A percentile compares a stretch with the other conserved stretches of the same genome.
phyloP scores from a whole-genome alignment of 1,284 basidiomycete genomes.

The Cutaneotrichosporon curvatum region DNA sequence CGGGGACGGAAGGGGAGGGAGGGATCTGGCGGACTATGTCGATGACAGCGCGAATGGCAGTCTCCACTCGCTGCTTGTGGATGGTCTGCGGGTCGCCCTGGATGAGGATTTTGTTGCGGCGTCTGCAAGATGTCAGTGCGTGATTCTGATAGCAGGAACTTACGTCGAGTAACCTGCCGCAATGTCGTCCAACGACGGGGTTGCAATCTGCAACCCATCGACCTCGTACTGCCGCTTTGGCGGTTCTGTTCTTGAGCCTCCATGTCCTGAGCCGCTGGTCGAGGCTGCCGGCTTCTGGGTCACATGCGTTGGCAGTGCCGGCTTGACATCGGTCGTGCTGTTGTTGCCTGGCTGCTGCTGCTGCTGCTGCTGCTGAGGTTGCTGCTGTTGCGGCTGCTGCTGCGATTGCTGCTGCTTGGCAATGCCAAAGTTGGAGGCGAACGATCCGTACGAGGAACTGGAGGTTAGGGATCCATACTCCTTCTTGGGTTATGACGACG shows the following conservation, averaged over 20 bases:
- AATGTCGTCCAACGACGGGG: conserved; percentile 27
- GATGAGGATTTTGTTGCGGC: conserved; percentile 31
- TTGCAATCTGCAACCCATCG: conserved; percentile 22
- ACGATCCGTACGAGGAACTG: conserved; percentile 9
- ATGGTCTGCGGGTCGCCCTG: conserved; percentile 42
- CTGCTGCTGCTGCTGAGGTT: background rate
- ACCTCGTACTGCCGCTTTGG: conserved; percentile 36
- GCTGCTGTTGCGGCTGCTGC: background rate
- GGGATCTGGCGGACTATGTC: conserved; percentile 38
- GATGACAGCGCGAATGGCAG: conserved; percentile 42
- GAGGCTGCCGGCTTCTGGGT: conserved; percentile 1
- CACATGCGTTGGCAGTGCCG: background rate
- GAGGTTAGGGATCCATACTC: no score
- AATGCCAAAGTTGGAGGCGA: conserved; percentile 7
- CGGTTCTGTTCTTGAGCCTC: conserved; percentile 34
- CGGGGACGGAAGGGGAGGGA: conserved; percentile 19
- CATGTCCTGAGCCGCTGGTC: conserved; percentile 22
- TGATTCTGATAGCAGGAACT: no score
- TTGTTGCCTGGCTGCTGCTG: background rate
- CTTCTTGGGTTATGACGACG: no score
- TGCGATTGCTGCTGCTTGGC: background rate
- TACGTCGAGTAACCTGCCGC: conserved; percentile 15
- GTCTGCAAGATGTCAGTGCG: no score
- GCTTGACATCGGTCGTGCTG: background rate
- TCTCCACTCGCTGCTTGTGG: conserved; percentile 42